These are phyloP conservation scores for Cryptosporidium parvum DNA, from an alignment of 169 alveolate genomes.

Conservation along the genomic window DNA sequence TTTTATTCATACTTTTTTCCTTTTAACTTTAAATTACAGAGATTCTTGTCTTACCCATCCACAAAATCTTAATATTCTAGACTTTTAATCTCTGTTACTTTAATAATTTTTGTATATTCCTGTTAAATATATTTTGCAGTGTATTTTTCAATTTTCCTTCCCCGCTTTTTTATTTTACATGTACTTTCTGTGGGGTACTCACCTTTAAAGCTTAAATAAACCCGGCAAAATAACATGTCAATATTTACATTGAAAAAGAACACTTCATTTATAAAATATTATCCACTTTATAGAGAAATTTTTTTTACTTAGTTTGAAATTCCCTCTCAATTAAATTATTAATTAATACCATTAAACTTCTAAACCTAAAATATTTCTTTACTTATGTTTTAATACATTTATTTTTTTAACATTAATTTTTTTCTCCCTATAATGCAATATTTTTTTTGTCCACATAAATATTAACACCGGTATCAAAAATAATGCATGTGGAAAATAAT, in stretches of 20 bases:
- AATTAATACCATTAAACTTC: neutral
- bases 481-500: slow-evolving; percentile 28
- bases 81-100: neutral
- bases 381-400: neutral
- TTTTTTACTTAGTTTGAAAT: neutral
- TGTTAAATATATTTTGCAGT: neutral
- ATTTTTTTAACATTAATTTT: neutral
- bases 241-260: neutral
- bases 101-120: neutral
- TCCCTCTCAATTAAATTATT: neutral
- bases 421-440: neutral
- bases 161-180: slow-evolving; percentile 27
- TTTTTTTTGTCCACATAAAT: slow-evolving; percentile 27
- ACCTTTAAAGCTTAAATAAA: neutral
- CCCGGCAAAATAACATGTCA: slow-evolving; percentile 60
- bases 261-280: neutral
- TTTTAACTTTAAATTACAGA: neutral
- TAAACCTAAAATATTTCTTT: neutral
- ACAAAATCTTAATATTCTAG: neutral
- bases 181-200: slow-evolving; percentile 68
- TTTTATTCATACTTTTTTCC: slow-evolving; percentile 26
- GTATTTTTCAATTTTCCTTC: neutral
- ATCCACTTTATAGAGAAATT: neutral
- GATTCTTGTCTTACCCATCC: neutral
- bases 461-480: slow-evolving; percentile 49